These are phyloP conservation scores for Polychytrium aggregatum DNA, from an alignment of 192 early-diverging fungal genomes.

Conservation along the genomic window DNA sequence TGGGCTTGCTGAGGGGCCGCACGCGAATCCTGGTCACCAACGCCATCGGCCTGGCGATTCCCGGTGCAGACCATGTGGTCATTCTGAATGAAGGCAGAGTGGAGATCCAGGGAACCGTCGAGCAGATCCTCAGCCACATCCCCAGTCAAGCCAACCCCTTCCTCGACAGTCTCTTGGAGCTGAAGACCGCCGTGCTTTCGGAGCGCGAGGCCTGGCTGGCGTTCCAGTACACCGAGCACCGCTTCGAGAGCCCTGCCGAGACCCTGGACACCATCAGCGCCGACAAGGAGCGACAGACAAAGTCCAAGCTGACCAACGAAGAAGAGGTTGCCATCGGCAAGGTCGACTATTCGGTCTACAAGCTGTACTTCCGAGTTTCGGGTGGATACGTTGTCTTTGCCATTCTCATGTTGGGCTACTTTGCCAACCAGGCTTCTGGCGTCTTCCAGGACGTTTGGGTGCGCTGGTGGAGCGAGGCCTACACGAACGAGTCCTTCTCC, in stretches of 20 bases:
- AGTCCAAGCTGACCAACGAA: constrained; percentile 15
- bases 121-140: neutral
- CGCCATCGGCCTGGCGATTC: constrained; percentile 11
- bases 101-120: constrained; percentile 34
- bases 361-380: constrained; percentile 22
- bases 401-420: constrained; percentile 1
- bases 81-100: constrained; percentile 15
- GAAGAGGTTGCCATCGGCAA: constrained; percentile 27
- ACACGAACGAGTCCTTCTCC: neutral
- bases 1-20: constrained; percentile 52
- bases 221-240: too few relatives aligned
- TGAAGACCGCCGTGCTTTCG: neutral
- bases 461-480: constrained; percentile 19
- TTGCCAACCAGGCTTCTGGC: constrained; percentile 1
- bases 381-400: constrained; percentile 29
- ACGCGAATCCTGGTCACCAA: constrained; percentile 82
- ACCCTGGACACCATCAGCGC: too few relatives aligned
- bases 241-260: too few relatives aligned
- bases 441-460: constrained; percentile 27
- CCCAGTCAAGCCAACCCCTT: too few relatives aligned
- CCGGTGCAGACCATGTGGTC: constrained; percentile 14
- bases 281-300: too few relatives aligned
- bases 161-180: neutral
- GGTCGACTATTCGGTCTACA: constrained; percentile 29
- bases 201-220: too few relatives aligned